Evolutionary conservation across 257 asterid genomes (phyloP), one percentile per base, ranked within the genome.

Genomic region (Plantago major): DNA sequence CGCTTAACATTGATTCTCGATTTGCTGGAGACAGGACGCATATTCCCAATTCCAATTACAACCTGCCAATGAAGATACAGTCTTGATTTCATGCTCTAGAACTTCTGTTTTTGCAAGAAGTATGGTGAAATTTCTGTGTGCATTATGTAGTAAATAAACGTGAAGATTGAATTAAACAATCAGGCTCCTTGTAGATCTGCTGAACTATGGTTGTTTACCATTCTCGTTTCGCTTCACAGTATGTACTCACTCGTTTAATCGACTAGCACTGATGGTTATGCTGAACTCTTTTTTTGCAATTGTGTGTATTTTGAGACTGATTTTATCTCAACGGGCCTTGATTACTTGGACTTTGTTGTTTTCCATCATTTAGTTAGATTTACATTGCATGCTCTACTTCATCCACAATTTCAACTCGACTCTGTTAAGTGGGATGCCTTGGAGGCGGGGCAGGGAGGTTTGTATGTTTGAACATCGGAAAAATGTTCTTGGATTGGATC

Each of bases 1-100:
- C 2, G 96, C 63, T 59, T 80, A 78, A 79, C 58, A 30, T 55
- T 9, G 48, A 49, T 48, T n/a, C 17, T 13, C 9, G n/a, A 22
- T 44, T 17, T 42, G 44, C 50, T 58, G 16, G 57, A 15, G 46
- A 60, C 46, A 44, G 64, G 62, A 63, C 42, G 58, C 57, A 42
- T 17, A 14, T 55, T 13, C 62, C 46, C 63, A 28, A 37, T 26
- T 62, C 42, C 40, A 63, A 46, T 17, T 26, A 40, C 53, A 5
- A 62, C 62, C 56, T 62, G 42, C 54, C 58, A 51, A 47, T 57
- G 58, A 12, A 66, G 65, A 58, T 44, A 13, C 4, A 16, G 51
- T 3, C 45, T 19, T 26, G 38, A 9, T 52, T 60, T 33, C 12
- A 51, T 46, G 30, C 53, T 14, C 28, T 43, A 43, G 60, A 18